phyloP scores from a whole-genome alignment of 495 filamentous ascomycete species.

The Penicillium mononematosum region DNA sequence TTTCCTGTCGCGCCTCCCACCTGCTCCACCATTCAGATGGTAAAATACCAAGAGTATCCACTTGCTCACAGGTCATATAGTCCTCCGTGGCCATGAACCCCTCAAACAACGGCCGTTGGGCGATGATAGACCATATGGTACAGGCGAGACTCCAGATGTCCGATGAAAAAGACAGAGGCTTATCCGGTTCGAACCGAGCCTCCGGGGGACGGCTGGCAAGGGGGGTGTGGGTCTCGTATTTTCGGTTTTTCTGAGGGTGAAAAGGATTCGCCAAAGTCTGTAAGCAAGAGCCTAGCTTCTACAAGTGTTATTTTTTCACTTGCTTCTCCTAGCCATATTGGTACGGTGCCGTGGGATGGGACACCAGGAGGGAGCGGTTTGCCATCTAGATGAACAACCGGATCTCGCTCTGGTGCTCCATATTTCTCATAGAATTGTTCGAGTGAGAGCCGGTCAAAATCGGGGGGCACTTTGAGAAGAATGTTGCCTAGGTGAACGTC shows the following conservation, averaged over 20 bases:
- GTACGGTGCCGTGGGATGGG: too few species aligned
- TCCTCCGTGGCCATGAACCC: conserved; percentile 29
- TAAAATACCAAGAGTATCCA: conserved; percentile 36
- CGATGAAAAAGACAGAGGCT: conserved; percentile 24
- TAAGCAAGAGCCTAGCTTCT: too few species aligned
- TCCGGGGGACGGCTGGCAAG: conserved; percentile 25
- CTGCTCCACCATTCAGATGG: conserved; percentile 29
- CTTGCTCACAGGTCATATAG: conserved; percentile 37
- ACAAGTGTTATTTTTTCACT: too few species aligned
- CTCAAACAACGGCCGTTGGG: conserved; percentile 29
- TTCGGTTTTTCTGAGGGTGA: conserved; percentile 23
- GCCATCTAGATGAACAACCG: too few species aligned
- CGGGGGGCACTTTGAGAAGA: too few species aligned
- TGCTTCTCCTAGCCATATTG: too few species aligned
- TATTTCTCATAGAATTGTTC: too few species aligned
- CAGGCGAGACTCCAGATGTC: conserved; percentile 35
- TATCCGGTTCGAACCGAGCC: conserved; percentile 26
- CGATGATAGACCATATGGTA: conserved; percentile 31
- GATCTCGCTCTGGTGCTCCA: too few species aligned
- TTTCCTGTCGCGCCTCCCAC: conserved; percentile 21
- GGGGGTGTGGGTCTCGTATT: conserved; percentile 32
- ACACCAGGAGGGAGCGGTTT: too few species aligned
- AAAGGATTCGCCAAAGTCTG: conserved; percentile 27
- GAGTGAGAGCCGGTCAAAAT: too few species aligned
- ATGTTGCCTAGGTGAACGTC: too few species aligned